Conservation (phyloP, 2,329 filamentous ascomycete genomes). For the Clathrospora elynae region DNA sequence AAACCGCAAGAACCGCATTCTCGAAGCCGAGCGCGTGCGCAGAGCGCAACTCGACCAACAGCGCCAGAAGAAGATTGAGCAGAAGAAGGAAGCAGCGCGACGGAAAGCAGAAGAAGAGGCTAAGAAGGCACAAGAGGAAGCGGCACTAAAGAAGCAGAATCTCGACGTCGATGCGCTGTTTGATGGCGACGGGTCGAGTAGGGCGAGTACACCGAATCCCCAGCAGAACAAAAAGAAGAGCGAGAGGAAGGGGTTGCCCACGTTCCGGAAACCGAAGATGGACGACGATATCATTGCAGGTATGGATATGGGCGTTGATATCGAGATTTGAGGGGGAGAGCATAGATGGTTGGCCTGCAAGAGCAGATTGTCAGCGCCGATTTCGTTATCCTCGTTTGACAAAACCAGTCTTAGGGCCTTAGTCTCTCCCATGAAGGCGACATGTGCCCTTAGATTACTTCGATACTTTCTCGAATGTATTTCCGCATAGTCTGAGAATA, state of each 20-base stretch:
- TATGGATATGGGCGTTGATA: slow-evolving; percentile 88
- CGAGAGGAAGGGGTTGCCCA: slow-evolving; percentile 62
- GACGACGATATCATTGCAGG: slow-evolving; percentile 92
- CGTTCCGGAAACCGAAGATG: slow-evolving; percentile 76
- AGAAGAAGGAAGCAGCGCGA: slow-evolving; percentile 52
- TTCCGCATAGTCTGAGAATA: too few relatives aligned
- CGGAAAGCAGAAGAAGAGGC: slow-evolving; percentile 56
- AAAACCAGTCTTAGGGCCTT: too few relatives aligned
- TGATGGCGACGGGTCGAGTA: slow-evolving; percentile 50
- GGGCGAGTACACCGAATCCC: slow-evolving; percentile 52
- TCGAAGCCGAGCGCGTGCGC: slow-evolving; percentile 88
- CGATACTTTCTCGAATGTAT: too few relatives aligned
- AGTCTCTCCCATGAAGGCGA: too few relatives aligned
- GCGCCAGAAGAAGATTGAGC: slow-evolving; percentile 44
- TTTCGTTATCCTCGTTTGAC: neutral
- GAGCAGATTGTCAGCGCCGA: neutral
- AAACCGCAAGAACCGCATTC: slow-evolving; percentile 81
- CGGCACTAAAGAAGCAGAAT: slow-evolving; percentile 34
- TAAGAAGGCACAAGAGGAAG: slow-evolving; percentile 52
- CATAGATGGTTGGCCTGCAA: neutral
- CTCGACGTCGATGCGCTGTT: slow-evolving; percentile 55
- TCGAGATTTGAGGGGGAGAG: slow-evolving; percentile 69
- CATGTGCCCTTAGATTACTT: too few relatives aligned
- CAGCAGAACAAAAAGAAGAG: slow-evolving; percentile 59
- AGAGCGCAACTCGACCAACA: slow-evolving; percentile 83